Base-by-base conservation (phyloP, 169 alveolate genomes). In the Plasmodium billcollinsi region DNA sequence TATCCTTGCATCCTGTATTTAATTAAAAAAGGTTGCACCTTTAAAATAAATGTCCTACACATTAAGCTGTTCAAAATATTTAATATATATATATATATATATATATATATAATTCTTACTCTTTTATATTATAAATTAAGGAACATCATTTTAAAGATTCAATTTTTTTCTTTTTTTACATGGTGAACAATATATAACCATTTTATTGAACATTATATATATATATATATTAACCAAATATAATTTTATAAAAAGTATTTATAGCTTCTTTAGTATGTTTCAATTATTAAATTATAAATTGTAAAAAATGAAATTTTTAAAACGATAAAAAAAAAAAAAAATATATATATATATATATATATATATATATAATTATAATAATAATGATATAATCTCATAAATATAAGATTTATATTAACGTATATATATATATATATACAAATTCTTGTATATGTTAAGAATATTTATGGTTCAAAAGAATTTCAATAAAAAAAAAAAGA, bases 251-350 rank as follows among this genome's bases (percentile, higher is more conserved):
- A 61, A 61, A 74, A 74, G 43, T 14, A 45, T 74, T 61, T 43
- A 45, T 50, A 29, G 45, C 65, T 20, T n/a, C 24, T 47, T 74
- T 74, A 11, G 65, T 15, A 29, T 21, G 47, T 52, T 65, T 69
- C 78, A 71, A 71, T 45, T 76, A 47, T 65, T 49, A 66, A 76
- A 65, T 74, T 74, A 59, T 74, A 74, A 52, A 63, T 76, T 76
- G 76, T 76, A 66, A 76, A 65, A 39, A 20, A 58, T 67, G 24
- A 65, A 63, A 58, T 63, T 49, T 76, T 76, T 78, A 65, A 78
- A 78, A 56, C 76, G 33, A 58, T 47, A 63, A 65, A 78, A 49
- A 78, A 63, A 76, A 63, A 14, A 20, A 3, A 11, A 75, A 45
- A 75, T 26, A 29, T 20, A 62, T 63, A 66, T 15, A 50, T 61